Percentiles rank a stretch among this genome's conserved stretches.
phyloP scores from a whole-genome alignment of 2,329 filamentous ascomycete genomes.

The Neonectria hederae region DNA sequence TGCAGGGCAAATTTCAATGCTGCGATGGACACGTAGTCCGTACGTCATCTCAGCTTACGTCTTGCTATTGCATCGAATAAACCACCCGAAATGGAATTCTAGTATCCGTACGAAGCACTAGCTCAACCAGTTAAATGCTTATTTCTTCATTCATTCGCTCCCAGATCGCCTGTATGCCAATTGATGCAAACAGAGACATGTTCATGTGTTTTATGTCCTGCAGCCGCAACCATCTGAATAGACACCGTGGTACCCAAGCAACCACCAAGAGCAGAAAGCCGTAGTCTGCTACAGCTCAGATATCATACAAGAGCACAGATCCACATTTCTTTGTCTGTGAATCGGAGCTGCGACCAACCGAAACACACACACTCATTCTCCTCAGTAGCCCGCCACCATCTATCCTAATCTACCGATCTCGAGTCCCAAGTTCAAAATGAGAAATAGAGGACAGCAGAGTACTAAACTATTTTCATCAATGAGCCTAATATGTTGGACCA shows the following conservation, averaged over 20 bases:
- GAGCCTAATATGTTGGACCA: not conserved
- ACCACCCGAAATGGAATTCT: not conserved
- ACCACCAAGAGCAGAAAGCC: not conserved
- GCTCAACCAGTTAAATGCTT: not conserved
- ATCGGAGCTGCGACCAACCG: not conserved
- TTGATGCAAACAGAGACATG: not conserved
- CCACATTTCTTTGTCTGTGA: not conserved
- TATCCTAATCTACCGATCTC: not conserved
- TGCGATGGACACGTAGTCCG: constrained; percentile 18
- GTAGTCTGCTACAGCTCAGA: not conserved
- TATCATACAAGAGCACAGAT: not conserved
- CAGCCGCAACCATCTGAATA: not conserved
- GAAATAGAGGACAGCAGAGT: not conserved
- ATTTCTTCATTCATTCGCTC: not conserved
- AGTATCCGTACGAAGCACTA: not conserved
- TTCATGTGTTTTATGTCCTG: not conserved
- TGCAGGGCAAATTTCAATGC: constrained; percentile 11
- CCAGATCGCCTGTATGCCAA: not conserved
- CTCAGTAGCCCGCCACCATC: not conserved
- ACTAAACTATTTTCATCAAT: not conserved
- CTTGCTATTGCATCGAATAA: constrained; percentile 12
- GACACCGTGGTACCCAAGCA: not conserved
- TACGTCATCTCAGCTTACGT: constrained; percentile 24
- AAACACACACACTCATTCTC: not conserved
- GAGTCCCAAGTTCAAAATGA: not conserved